Evolutionary conservation across 2,329 filamentous ascomycete genomes (phyloP), one percentile per base, ranked within the genome.

Genomic region (Ophiocordyceps robertsii): DNA sequence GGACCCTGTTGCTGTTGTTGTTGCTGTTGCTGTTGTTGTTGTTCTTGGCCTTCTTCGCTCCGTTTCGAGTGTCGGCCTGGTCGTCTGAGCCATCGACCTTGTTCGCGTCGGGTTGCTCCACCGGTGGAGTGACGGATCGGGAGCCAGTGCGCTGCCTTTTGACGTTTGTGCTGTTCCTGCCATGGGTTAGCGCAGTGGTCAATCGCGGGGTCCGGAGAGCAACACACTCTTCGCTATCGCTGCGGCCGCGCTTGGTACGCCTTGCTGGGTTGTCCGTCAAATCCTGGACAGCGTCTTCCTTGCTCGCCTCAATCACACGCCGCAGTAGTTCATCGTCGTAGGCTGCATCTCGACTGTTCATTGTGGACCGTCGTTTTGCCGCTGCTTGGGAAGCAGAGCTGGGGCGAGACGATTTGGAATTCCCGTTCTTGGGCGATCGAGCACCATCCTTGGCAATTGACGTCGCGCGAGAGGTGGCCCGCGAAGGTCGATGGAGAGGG

Each of bases 271-370:
- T 70, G 31, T 82, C 78, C 12, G 47, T 36, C 13, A 59, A 57
- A 30, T 70, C 61, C 11, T 69, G 68, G 12, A 68, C 62, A 39
- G 73, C 78, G 37, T 93, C 86, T 56, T 85, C 82, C 64, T 89
- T 95, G 67, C 92, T 98, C 47, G 93, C 89, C 61, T 96, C 90
- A 52, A 98, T 88, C 29, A 90, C 92, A 51, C 84, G 78, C 43
- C 88, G 78, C 33, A 98, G 63, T 54, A 89, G 81, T 53, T 94
- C 89, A 62, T 98, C 92, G 50, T 96, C 89, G 53, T 96, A 96
- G 19, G 88, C 90, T 36, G 90, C 89, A 60, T 88, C 84, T 47
- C 90, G 80, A 59, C 92, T 98, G 57, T 96, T 95, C 87, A 96
- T 95, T 7, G 92, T 98, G 17, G 88, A 95, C 27, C 92, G 77